Evolutionary conservation across 768 basidiomycete species (phyloP).

Genomic region (Cystobasidium ongulense): DNA sequence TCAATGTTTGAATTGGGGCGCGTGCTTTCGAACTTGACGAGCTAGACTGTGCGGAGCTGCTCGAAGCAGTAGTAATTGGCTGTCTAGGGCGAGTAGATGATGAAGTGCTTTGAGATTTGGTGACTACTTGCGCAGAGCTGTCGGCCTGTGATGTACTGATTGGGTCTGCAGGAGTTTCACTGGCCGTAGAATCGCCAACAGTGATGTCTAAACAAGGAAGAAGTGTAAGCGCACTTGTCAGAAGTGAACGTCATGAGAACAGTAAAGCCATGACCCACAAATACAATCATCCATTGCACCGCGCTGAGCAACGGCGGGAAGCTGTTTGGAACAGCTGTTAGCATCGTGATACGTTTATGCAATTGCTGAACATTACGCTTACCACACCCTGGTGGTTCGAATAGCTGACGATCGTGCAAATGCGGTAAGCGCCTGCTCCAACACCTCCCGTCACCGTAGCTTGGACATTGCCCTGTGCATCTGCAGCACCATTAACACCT

Average conservation of each 20-base stretch:
- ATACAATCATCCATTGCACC: conserved; percentile 1
- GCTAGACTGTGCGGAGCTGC: too few species aligned
- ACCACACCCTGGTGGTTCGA: conserved; percentile 51
- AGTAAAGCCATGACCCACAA: neutral
- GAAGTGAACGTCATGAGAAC: neutral
- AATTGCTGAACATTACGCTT: neutral
- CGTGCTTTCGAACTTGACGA: too few species aligned
- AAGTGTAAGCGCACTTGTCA: neutral
- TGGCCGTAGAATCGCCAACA: neutral
- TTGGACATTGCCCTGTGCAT: conserved; percentile 51
- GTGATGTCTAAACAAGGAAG: neutral
- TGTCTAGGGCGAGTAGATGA: too few species aligned
- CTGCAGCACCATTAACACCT: conserved; percentile 47
- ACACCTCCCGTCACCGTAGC: conserved; percentile 55
- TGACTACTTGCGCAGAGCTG: too few species aligned
- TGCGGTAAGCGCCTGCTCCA: conserved; percentile 55
- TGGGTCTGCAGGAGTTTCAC: neutral
- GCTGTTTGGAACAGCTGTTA: neutral
- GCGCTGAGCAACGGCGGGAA: neutral
- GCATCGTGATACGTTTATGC: neutral
- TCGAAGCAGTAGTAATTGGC: too few species aligned
- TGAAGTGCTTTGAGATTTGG: too few species aligned
- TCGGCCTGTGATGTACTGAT: too few species aligned
- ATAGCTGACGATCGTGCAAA: conserved; percentile 51
- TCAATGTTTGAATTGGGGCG: too few species aligned